Percentiles rank a stretch among this genome's conserved stretches.
These are phyloP conservation scores for Cutaneotrichosporon spelunceum DNA, from an alignment of 1,284 basidiomycete species.

Conservation along the genomic window DNA sequence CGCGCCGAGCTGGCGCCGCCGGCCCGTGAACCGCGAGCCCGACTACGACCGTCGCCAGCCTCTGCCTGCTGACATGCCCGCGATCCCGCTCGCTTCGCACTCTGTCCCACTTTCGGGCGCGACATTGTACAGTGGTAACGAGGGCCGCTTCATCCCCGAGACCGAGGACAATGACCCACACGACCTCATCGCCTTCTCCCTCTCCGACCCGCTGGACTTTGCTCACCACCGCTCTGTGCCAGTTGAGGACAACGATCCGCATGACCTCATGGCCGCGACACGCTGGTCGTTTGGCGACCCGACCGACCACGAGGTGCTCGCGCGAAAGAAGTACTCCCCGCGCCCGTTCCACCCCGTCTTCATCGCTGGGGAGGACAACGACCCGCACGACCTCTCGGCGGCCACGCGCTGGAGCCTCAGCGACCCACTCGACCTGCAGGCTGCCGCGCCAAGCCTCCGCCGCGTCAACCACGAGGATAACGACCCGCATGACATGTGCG, in stretches of 20 bases:
- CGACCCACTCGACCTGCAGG: constrained; percentile 7
- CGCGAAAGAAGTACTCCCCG: neutral
- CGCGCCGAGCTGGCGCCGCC: neutral
- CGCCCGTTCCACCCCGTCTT: constrained; percentile 3
- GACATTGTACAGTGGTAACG: neutral
- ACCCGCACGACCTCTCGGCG: constrained; percentile 7
- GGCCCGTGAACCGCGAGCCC: constrained; percentile 1
- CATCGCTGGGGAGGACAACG: constrained; percentile 7
- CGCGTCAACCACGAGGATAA: constrained; percentile 1
- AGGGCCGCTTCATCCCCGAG: neutral
- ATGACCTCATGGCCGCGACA: constrained; percentile 9
- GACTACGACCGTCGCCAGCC: constrained; percentile 4
- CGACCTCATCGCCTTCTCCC: constrained; percentile 7
- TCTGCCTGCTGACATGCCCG: neutral
- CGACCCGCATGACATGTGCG: constrained; percentile 1
- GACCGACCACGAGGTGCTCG: neutral
- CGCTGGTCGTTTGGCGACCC: constrained; percentile 6
- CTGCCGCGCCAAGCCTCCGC: neutral
- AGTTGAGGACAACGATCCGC: constrained; percentile 5
- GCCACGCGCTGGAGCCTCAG: constrained; percentile 2
- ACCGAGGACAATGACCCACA: constrained; percentile 10
- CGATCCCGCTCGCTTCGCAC: constrained; percentile 1
- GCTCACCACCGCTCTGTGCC: neutral
- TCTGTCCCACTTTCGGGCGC: neutral
- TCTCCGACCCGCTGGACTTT: constrained; percentile 1